phyloP scores from a whole-genome alignment of 768 basidiomycete genomes.

The Hericium alpestre region DNA sequence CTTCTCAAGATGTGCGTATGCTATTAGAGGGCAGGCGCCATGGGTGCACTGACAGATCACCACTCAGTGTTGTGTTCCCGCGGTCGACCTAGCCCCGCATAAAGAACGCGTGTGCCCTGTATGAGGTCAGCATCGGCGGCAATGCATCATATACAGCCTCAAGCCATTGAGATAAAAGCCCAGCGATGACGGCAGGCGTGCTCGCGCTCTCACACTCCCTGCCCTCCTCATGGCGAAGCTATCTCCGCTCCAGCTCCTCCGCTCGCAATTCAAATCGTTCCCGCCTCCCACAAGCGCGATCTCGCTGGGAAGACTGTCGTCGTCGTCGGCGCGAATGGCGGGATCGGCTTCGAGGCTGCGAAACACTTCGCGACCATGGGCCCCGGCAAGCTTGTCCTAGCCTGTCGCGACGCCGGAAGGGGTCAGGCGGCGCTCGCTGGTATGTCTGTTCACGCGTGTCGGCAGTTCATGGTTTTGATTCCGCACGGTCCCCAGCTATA shows the following conservation, averaged over 20 bases:
- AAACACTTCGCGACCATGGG: slow-evolving; percentile 12
- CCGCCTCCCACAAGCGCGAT: slow-evolving; percentile 2
- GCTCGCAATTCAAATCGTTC: slow-evolving; percentile 2
- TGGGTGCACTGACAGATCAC: no score
- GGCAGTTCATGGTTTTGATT: neutral
- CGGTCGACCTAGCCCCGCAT: no score
- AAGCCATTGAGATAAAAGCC: no score
- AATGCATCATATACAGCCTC: neutral
- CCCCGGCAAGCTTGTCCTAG: slow-evolving; percentile 8
- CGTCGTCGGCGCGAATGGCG: slow-evolving; percentile 12
- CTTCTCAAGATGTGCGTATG: no score
- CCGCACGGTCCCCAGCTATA: slow-evolving; percentile 14
- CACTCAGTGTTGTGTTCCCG: no score
- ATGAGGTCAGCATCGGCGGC: neutral
- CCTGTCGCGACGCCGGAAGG: slow-evolving; percentile 5
- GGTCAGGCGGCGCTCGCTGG: slow-evolving; percentile 6
- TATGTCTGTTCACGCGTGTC: neutral
- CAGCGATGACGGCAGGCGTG: no score
- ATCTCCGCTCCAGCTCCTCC: neutral
- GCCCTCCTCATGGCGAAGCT: slow-evolving; percentile 4
- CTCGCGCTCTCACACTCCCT: neutral
- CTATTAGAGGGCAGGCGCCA: no score
- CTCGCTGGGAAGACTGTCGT: slow-evolving; percentile 13
- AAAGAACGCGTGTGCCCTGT: slow-evolving; percentile 3
- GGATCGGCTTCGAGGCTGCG: slow-evolving; percentile 10